Evolutionary conservation across 1,284 basidiomycete species (phyloP).

Genomic region (Malassezia obtusa): DNA sequence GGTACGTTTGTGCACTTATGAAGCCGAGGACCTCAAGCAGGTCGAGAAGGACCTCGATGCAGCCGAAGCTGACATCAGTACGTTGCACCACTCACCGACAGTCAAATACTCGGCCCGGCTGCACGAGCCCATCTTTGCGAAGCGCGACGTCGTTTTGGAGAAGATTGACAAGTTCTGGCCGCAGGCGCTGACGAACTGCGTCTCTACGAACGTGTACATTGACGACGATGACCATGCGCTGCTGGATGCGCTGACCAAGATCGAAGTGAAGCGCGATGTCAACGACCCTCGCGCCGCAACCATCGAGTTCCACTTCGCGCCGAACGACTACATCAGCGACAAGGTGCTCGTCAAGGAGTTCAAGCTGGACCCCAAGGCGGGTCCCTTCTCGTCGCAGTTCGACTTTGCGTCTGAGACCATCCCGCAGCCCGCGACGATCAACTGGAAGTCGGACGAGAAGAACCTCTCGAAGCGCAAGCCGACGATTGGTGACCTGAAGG

Average conservation of each 20-base stretch:
- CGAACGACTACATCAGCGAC: constrained; percentile 38
- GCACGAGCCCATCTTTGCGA: constrained; percentile 36
- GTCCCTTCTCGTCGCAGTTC: constrained; percentile 30
- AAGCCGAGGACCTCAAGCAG: constrained; percentile 24
- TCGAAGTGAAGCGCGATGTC: constrained; percentile 30
- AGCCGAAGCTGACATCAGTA: constrained; percentile 25
- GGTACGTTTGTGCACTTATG: neutral
- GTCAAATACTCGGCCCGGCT: constrained; percentile 36
- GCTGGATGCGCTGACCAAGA: constrained; percentile 32
- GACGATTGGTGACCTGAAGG: constrained; percentile 50
- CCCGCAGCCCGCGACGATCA: constrained; percentile 53
- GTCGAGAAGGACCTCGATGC: constrained; percentile 31
- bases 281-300: constrained; percentile 37
- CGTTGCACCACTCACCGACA: neutral
- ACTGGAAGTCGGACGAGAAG: constrained; percentile 70
- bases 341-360: constrained; percentile 40
- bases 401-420: constrained; percentile 38
- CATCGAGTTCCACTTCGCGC: constrained; percentile 37
- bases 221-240: constrained; percentile 41
- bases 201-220: constrained; percentile 41
- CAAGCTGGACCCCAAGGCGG: constrained; percentile 27
- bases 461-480: constrained; percentile 69
- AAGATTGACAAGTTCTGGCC: constrained; percentile 40
- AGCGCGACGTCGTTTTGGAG: constrained; percentile 34
- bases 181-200: constrained; percentile 40